Percentiles rank a stretch among this genome's conserved stretches.
phyloP scores from a whole-genome alignment of 345 rosid genomes.

The Eucalyptus sideroxylon region DNA sequence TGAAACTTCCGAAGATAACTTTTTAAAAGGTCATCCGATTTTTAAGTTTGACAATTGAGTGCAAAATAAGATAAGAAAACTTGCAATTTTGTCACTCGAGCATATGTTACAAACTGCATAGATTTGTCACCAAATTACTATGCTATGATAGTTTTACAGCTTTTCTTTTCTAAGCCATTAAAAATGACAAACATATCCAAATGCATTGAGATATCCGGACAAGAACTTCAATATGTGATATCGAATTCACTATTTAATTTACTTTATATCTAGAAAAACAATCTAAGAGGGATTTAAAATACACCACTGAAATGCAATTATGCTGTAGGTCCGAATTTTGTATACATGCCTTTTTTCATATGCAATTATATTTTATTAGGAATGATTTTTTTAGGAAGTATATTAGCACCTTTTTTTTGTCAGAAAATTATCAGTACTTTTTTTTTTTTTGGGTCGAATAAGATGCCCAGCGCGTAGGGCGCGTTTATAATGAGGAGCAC shows the following conservation, averaged over 20 bases:
- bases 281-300: background rate
- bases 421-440: too few relatives aligned
- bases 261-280: background rate
- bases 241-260: accelerated
- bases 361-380: background rate
- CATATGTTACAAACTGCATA: accelerated
- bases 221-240: background rate
- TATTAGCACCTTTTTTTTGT: too few relatives aligned
- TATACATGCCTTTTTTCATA: background rate
- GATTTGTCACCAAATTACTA: background rate
- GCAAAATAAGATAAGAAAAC: background rate
- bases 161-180: background rate
- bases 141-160: background rate
- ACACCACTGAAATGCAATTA: background rate
- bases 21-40: background rate
- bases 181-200: accelerated
- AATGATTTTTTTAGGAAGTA: background rate
- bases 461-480: background rate
- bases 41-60: background rate
- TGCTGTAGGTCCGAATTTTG: accelerated
- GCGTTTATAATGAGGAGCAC: background rate
- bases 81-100: too few relatives aligned
- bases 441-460: accelerated
- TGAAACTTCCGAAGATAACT: background rate
- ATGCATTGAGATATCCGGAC: accelerated